Percentiles rank a stretch among this genome's conserved stretches.
These are phyloP conservation scores for Xanthoconium separans DNA, from an alignment of 1,284 basidiomycete genomes.

Conservation along the genomic window DNA sequence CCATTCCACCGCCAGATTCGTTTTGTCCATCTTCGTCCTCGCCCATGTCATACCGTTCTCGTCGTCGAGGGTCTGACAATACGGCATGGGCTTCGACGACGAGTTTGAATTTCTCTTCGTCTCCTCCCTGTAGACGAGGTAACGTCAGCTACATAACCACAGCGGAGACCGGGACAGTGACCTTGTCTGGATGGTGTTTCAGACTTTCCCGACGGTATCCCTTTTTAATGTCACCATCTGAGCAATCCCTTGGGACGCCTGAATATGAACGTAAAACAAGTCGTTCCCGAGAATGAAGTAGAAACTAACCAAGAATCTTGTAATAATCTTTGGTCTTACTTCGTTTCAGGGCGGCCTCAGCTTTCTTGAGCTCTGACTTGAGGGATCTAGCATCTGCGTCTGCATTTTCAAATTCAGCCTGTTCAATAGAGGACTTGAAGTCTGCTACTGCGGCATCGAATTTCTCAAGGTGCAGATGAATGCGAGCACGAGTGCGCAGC, in stretches of 20 bases:
- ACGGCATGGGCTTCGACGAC: constrained; percentile 76
- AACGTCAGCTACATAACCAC: constrained; percentile 4
- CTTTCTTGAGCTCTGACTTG: constrained; percentile 69
- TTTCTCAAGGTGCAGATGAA: constrained; percentile 71
- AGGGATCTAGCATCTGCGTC: constrained; percentile 65
- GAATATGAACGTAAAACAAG: constrained; percentile 34
- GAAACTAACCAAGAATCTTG: constrained; percentile 57
- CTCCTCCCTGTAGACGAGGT: constrained; percentile 50
- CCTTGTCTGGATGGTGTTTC: constrained; percentile 85
- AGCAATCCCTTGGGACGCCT: constrained; percentile 58
- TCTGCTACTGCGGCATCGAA: constrained; percentile 74
- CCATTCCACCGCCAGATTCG: constrained; percentile 44
- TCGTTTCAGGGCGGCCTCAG: constrained; percentile 73
- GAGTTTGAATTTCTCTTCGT: constrained; percentile 86
- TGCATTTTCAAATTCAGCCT: constrained; percentile 58
- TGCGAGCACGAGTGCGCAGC: constrained; percentile 80
- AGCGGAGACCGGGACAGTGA: constrained; percentile 19
- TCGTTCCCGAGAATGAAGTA: neutral
- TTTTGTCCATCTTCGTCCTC: constrained; percentile 71
- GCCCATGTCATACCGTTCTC: constrained; percentile 73
- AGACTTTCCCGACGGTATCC: constrained; percentile 74
- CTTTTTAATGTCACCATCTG: constrained; percentile 75
- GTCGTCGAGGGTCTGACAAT: constrained; percentile 66
- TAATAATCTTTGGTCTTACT: constrained; percentile 87
- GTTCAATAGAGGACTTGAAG: constrained; percentile 76